Conservation (phyloP, 768 basidiomycete species). For the Hortiboletus campestris region DNA sequence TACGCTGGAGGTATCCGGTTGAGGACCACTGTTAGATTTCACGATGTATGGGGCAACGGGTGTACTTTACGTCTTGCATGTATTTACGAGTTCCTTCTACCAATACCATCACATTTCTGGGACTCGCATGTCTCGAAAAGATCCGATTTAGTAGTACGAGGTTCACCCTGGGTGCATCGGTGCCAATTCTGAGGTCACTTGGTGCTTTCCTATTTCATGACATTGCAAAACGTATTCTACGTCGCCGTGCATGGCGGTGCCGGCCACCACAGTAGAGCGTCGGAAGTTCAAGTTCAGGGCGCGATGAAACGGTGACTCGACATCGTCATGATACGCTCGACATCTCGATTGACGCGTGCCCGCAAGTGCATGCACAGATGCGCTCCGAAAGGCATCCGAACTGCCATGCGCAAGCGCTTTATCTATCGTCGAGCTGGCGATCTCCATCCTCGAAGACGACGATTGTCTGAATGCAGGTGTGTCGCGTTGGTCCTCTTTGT, state of each 20-base stretch:
- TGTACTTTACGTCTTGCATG: slow-evolving; percentile 25
- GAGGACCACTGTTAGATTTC: neutral
- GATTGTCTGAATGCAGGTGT: slow-evolving; percentile 67
- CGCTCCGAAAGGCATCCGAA: slow-evolving; percentile 29
- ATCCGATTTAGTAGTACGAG: too few relatives aligned
- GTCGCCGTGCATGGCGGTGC: slow-evolving; percentile 80
- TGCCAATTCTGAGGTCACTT: neutral
- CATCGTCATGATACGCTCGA: neutral
- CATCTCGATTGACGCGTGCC: slow-evolving; percentile 1
- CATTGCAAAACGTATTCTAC: slow-evolving; percentile 30
- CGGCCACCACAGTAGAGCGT: slow-evolving; percentile 51
- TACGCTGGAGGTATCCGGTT: neutral
- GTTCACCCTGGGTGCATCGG: too few relatives aligned
- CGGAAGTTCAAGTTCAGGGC: slow-evolving; percentile 53
- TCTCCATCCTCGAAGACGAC: slow-evolving; percentile 64
- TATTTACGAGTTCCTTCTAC: slow-evolving; percentile 15
- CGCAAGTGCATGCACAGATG: slow-evolving; percentile 51
- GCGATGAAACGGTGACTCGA: slow-evolving; percentile 54
- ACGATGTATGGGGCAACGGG: slow-evolving; percentile 2
- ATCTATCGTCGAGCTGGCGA: slow-evolving; percentile 51
- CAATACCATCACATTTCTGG: slow-evolving; percentile 21
- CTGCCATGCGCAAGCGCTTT: slow-evolving; percentile 32
- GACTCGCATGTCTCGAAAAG: slow-evolving; percentile 2
- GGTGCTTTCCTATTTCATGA: slow-evolving; percentile 2
- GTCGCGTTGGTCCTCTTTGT: neutral